Percentiles rank a stretch among this genome's conserved stretches.
Conservation (phyloP, 805 yeast species). For the Candida jianshihensis region DNA sequence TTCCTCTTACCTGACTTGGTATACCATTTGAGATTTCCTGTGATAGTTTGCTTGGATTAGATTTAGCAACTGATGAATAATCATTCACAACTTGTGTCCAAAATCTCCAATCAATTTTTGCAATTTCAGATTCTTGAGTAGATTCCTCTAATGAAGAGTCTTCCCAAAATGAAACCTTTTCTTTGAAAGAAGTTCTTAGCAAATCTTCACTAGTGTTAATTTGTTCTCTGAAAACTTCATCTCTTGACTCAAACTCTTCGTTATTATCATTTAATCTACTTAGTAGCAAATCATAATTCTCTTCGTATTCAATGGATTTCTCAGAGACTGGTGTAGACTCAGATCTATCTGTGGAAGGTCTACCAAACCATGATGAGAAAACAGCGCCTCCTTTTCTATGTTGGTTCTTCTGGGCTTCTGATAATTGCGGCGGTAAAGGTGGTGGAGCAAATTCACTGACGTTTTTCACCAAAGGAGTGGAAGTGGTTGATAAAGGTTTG, state of each 20-base stretch:
- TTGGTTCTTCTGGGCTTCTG: constrained; percentile 16
- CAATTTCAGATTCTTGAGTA: constrained; percentile 26
- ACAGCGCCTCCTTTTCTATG: constrained; percentile 16
- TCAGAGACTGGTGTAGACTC: no score
- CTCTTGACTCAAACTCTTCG: constrained; percentile 41
- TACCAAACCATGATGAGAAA: constrained; percentile 19
- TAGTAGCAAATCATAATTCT: constrained; percentile 52
- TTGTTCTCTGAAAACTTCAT: constrained; percentile 45
- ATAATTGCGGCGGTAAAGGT: constrained; percentile 21
- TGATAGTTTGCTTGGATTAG: constrained; percentile 53
- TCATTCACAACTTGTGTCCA: constrained; percentile 82
- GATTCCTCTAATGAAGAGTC: constrained; percentile 6
- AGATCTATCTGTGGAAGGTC: no score
- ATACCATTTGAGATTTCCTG: constrained; percentile 66
- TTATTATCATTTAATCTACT: constrained; percentile 53
- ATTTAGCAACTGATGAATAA: constrained; percentile 58
- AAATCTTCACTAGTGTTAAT: constrained; percentile 40
- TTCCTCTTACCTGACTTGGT: constrained; percentile 79
- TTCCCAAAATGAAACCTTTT: constrained; percentile 14
- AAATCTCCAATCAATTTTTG: constrained; percentile 69
- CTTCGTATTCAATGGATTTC: constrained; percentile 22
- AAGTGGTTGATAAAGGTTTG: background rate
- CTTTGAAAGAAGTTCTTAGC: constrained; percentile 27
- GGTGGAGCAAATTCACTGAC: constrained; percentile 17
- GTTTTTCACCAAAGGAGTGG: background rate